Evolutionary conservation across 768 basidiomycete genomes (phyloP), one percentile per base, ranked within the genome.

Genomic region (Piloderma croceum): DNA sequence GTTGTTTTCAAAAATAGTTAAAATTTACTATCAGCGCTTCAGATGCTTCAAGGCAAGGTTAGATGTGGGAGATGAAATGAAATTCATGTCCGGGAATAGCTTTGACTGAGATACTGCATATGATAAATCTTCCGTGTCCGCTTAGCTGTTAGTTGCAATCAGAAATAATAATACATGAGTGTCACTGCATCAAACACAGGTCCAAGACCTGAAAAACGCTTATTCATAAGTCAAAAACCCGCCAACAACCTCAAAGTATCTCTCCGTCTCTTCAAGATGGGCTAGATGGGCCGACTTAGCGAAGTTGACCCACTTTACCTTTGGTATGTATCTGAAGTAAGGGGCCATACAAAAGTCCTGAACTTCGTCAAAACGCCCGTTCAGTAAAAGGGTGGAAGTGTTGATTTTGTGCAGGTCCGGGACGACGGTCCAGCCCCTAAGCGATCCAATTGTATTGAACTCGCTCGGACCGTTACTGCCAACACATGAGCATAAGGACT

Each of bases 381-480:
- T 69, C 33, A 59, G 24, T 21, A 67, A 44, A 13, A 67, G 44
- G 1, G 64, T 67, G 6, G 64, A 56, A 3, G 50, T 58, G 10
- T 39, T 46, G 36, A 67, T 62, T 37, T 56, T 60, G 41, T 60
- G 50, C 24, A 64, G 42, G 7, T 65, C 57, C 3, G 56, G 40
- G 19, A 67, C 49, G 7, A 66, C 50, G 19, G 57, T 51, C 68
- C 65, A 69, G 3, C 53, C 48, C 38, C 59, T 64, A 7, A 68
- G 53, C 4, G 61, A 56, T 24, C 56, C 52, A 19, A 47, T 29
- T 32, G 69, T 55, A 38, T 54, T 46, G 44, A 69, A 70, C 32
- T 62, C 62, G 27, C 60, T 62, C 12, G 63, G 65, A n/a, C 69
- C 65, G n/a, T 58, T 57, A 64, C 67, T 71, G 38, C 6, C 35